Evolutionary conservation across 2,329 filamentous ascomycete species (phyloP), one percentile per base, ranked within the genome.

Genomic region (Trichoderma koningiopsis): DNA sequence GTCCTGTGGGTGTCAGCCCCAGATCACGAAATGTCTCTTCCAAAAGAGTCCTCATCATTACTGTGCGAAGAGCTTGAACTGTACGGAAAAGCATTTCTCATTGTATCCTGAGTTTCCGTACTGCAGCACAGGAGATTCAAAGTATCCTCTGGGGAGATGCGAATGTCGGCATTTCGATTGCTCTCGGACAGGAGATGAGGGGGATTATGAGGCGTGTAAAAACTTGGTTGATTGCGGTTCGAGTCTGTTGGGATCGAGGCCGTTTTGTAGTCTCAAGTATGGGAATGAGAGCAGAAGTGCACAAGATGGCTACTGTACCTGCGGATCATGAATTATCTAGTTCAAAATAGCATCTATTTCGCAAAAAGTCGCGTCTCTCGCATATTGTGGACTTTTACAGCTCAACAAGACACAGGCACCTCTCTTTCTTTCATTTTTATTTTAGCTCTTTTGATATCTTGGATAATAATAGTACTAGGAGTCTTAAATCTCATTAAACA

Each of bases 301-400:
- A 13, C 31, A 35, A 0, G 71, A 71, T 55, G 72, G 70, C 14
- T 72, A 71, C 40, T 72, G 65, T n/a, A 70, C 58, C 4, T 72
- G 72, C 6, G 63, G 56, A 53, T 62, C 22, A n/a, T 57, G 66
- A 68, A 53, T 35, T 24, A 19, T 16, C 27, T n/a, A 19, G 6
- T n/a, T 43, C 16, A 43, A 10, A 7, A 8, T 3, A n/a, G n/a
- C 19, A 8, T 19, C 19, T 43, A 19, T n/a, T 43, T 43, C 6
- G 6, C 2, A 19, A 43, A 27, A 22, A 49, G 13, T 49, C 8
- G n/a, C 10, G 5, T 22, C 47, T 49, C 47, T 2, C 47, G 2
- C n/a, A 2, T 13, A 49, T 24, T 49, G 47, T 13, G 24, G 47
- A 49, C 40, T n/a, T 24, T 24, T 7, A 14, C 1, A 49, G 4